Percentiles rank a stretch among this genome's conserved stretches.
These are phyloP conservation scores for Fusarium siculi DNA, from an alignment of 2,329 filamentous ascomycete species.

Conservation along the genomic window DNA sequence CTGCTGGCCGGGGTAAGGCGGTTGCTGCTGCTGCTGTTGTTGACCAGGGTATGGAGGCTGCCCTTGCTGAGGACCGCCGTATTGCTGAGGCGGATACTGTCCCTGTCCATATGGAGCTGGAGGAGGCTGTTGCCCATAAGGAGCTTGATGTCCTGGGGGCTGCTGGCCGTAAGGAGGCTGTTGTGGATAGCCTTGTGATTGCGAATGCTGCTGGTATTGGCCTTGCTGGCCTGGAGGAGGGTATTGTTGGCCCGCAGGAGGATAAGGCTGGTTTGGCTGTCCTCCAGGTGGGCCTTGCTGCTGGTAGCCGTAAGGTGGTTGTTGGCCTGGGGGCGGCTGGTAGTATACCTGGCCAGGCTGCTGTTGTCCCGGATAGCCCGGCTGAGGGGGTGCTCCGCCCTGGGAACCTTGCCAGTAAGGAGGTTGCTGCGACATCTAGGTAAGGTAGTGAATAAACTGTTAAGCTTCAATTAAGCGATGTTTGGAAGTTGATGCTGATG, in stretches of 20 bases:
- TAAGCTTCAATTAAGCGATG: neutral
- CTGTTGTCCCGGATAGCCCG: conserved; percentile 23
- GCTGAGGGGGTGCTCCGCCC: conserved; percentile 3
- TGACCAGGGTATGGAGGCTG: conserved; percentile 19
- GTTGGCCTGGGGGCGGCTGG: conserved; percentile 26
- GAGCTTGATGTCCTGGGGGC: conserved; percentile 35
- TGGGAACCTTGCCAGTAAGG: conserved; percentile 35
- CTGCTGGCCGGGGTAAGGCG: conserved; percentile 26
- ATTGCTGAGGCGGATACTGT: conserved; percentile 32
- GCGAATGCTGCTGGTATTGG: conserved; percentile 1
- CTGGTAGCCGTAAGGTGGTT: conserved; percentile 18
- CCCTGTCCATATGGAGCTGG: conserved; percentile 20
- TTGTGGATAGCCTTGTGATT: conserved; percentile 9
- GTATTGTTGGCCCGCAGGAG: conserved; percentile 17
- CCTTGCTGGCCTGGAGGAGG: neutral
- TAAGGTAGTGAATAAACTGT: neutral
- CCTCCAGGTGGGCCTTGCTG: conserved; percentile 12
- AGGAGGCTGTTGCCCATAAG: conserved; percentile 19
- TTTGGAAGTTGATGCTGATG: neutral
- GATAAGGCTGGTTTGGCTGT: conserved; percentile 18
- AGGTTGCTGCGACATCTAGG: conserved; percentile 25
- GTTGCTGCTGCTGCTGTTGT: conserved; percentile 8
- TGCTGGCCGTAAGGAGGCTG: conserved; percentile 26
- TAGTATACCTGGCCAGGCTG: conserved; percentile 19
- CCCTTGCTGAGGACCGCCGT: conserved; percentile 18